Evolutionary conservation across 441 rosid species (phyloP).

Genomic region (Erodium texanum): DNA sequence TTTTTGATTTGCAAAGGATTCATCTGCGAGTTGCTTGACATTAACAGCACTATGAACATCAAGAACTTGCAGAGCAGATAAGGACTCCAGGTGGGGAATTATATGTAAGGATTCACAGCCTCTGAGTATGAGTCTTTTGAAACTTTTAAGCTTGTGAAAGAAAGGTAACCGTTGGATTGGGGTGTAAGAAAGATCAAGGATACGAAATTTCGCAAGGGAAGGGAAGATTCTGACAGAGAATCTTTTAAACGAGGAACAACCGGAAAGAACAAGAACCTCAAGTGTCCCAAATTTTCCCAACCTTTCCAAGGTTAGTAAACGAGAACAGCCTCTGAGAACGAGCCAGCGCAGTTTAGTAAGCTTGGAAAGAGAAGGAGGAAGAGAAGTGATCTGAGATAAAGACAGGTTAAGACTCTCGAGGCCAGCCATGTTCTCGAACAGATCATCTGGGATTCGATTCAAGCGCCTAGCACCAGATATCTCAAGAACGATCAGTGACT

Average conservation of each 20-base stretch:
- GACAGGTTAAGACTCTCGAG: conserved; percentile 50
- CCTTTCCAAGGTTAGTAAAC: conserved; percentile 29
- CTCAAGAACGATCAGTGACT: conserved; percentile 33
- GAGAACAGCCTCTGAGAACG: conserved; percentile 38
- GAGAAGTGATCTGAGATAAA: conserved; percentile 21
- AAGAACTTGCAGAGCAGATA: conserved; percentile 38
- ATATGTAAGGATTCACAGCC: conserved; percentile 27
- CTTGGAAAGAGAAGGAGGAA: conserved; percentile 25
- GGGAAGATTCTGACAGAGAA: conserved; percentile 27
- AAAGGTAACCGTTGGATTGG: conserved; percentile 29
- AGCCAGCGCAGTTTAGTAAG: conserved; percentile 38
- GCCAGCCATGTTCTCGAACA: conserved; percentile 23
- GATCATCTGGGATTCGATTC: conserved; percentile 17
- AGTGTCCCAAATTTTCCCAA: conserved; percentile 24
- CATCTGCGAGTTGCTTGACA: conserved; percentile 28
- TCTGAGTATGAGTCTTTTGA: conserved; percentile 26
- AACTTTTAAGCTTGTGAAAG: conserved; percentile 18
- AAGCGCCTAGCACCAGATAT: conserved; percentile 40
- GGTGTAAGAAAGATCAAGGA: conserved; percentile 35
- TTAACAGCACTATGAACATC: conserved; percentile 36
- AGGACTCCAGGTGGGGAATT: conserved; percentile 29
- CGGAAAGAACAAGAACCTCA: conserved; percentile 51
- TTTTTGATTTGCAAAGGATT: conserved; percentile 22
- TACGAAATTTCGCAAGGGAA: conserved; percentile 25
- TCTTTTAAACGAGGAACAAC: conserved; percentile 23